Percentiles rank a stretch among this genome's conserved stretches.
These are phyloP conservation scores for Ustilago lituana DNA, from an alignment of 1,284 basidiomycete genomes.

Conservation along the genomic window DNA sequence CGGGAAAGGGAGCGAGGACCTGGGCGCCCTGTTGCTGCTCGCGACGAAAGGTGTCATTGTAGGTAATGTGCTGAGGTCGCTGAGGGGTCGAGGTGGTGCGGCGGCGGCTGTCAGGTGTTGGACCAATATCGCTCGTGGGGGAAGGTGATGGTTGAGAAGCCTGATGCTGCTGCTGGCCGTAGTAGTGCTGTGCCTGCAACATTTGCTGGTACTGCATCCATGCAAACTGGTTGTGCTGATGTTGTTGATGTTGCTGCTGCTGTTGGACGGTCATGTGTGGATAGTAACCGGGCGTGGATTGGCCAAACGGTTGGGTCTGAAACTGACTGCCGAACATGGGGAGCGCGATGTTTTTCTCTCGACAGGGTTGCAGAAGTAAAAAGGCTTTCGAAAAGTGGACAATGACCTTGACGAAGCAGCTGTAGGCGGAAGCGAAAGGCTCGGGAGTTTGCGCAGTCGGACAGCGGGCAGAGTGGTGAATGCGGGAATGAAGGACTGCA, in stretches of 20 bases:
- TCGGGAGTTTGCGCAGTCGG: too few relatives aligned
- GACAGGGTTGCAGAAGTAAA: background rate
- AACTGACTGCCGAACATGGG: constrained; percentile 51
- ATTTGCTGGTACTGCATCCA: constrained; percentile 62
- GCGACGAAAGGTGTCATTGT: constrained; percentile 58
- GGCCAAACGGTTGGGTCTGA: constrained; percentile 51
- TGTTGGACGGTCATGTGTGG: constrained; percentile 38
- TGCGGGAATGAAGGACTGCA: background rate
- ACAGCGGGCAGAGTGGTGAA: background rate
- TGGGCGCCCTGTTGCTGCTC: constrained; percentile 30
- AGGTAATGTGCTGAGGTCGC: constrained; percentile 48
- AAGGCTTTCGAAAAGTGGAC: background rate
- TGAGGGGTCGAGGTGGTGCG: constrained; percentile 61
- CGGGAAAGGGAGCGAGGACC: constrained; percentile 34
- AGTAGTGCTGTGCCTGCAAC: constrained; percentile 52
- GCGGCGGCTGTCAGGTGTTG: constrained; percentile 39
- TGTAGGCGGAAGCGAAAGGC: background rate
- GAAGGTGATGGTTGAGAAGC: constrained; percentile 6
- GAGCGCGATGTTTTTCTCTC: background rate
- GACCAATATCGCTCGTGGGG: constrained; percentile 19
- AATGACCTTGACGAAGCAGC: too few relatives aligned
- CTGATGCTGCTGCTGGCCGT: constrained; percentile 40
- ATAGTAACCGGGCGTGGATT: constrained; percentile 53
- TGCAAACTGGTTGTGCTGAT: constrained; percentile 50
- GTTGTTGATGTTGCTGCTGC: constrained; percentile 43